Percentiles rank a stretch among this genome's conserved stretches.
Evolutionary conservation across 2,329 filamentous ascomycete genomes (phyloP).

Genomic region (Emydomyces testavorans): DNA sequence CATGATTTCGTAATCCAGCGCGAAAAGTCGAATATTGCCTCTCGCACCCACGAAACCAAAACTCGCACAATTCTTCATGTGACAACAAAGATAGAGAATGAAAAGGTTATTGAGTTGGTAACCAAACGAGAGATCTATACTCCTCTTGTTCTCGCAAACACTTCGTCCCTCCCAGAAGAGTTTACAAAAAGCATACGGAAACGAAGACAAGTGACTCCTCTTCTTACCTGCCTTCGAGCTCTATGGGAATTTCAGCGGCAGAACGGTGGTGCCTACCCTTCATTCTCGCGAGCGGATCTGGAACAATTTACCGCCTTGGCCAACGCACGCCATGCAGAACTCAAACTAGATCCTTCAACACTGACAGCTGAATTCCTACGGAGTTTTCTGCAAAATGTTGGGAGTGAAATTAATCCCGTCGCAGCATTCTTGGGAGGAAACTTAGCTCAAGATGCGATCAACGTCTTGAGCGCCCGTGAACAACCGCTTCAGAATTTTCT

Average conservation of each 20-base stretch:
- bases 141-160: conserved; percentile 74
- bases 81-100: conserved; percentile 56
- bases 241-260: conserved; percentile 73
- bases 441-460: conserved; percentile 93
- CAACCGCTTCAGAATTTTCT: conserved; percentile 94
- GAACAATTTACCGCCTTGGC: conserved; percentile 65
- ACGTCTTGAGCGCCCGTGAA: conserved; percentile 79
- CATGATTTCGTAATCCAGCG: conserved; percentile 87
- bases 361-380: conserved; percentile 62
- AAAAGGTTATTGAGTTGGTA: conserved; percentile 70
- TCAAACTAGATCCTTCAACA: conserved; percentile 57
- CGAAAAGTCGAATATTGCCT: conserved; percentile 61
- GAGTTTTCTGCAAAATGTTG: conserved; percentile 76
- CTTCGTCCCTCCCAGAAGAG: conserved; percentile 62
- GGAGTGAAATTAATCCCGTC: conserved; percentile 72
- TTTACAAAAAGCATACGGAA: conserved; percentile 56
- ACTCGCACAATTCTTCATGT: conserved; percentile 66
- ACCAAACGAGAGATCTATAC: conserved; percentile 87
- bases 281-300: conserved; percentile 52
- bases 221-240: conserved; percentile 75
- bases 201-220: conserved; percentile 62
- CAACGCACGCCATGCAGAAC: conserved; percentile 63
- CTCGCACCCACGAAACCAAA: conserved; percentile 55
- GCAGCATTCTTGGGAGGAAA: conserved; percentile 81
- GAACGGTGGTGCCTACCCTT: conserved; percentile 44